phyloP scores from a whole-genome alignment of 1,284 basidiomycete genomes.

The Rhodotorula sp. region DNA sequence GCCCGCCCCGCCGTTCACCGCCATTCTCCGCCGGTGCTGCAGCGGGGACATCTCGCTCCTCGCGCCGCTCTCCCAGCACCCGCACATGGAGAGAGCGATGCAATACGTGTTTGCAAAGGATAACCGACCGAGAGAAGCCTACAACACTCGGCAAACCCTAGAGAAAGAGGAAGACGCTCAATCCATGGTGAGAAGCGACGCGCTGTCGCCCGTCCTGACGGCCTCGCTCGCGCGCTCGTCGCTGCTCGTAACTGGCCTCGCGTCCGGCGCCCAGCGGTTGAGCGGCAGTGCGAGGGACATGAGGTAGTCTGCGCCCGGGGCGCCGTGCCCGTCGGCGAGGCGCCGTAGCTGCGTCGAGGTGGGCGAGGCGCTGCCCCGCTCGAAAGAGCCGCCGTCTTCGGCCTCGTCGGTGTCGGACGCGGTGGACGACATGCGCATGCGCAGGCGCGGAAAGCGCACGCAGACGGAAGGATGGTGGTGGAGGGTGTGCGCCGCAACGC shows the following conservation, averaged over 20 bases:
- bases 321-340: background rate
- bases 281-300: slow-evolving; percentile 33
- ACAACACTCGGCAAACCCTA: background rate
- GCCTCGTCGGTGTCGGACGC: slow-evolving; percentile 13
- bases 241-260: slow-evolving; percentile 9
- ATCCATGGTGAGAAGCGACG: slow-evolving; percentile 19
- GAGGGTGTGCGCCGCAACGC: slow-evolving; percentile 11
- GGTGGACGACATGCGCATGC: slow-evolving; percentile 20
- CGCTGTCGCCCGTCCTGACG: slow-evolving; percentile 7
- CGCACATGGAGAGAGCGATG: too few relatives aligned
- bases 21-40: too few relatives aligned
- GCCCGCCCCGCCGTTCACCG: too few relatives aligned
- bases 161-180: background rate
- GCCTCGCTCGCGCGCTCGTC: slow-evolving; percentile 22
- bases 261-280: slow-evolving; percentile 30
- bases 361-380: background rate
- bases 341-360: slow-evolving; percentile 17
- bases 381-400: background rate
- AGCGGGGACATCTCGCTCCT: too few relatives aligned
- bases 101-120: background rate
- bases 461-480: slow-evolving; percentile 24
- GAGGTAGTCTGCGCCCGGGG: slow-evolving; percentile 23
- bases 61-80: too few relatives aligned
- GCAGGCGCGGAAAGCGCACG: slow-evolving; percentile 26
- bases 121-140: background rate